phyloP scores from a whole-genome alignment of 1,284 basidiomycete species.

The Exsudoporus floridanus region DNA sequence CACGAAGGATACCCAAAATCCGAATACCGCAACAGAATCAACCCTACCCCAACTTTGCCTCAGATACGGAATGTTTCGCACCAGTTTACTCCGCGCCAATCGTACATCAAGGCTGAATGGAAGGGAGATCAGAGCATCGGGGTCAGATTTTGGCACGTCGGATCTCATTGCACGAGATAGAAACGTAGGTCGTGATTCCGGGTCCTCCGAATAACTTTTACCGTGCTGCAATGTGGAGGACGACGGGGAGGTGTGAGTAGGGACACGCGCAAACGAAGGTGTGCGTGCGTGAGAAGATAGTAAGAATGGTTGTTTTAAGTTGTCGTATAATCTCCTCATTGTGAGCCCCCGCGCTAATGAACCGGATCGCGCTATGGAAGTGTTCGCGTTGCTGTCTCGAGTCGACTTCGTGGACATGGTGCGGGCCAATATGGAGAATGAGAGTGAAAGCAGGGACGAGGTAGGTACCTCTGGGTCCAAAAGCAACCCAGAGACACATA shows the following conservation, averaged over 20 bases:
- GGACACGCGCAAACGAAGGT: constrained; percentile 5
- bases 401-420: constrained; percentile 19
- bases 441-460: constrained; percentile 51
- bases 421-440: constrained; percentile 39
- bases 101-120: constrained; percentile 68
- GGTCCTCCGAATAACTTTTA: neutral
- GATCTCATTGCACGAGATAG: constrained; percentile 50
- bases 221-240: neutral
- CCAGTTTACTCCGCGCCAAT: constrained; percentile 52
- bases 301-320: constrained; percentile 37
- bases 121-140: constrained; percentile 47
- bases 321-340: constrained; percentile 32
- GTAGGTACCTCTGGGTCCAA: constrained; percentile 81
- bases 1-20: constrained; percentile 81
- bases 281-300: constrained; percentile 20
- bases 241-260: neutral
- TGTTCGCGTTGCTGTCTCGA: neutral
- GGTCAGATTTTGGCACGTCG: constrained; percentile 36
- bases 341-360: constrained; percentile 33
- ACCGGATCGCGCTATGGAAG: constrained; percentile 16
- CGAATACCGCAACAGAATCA: constrained; percentile 81
- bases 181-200: constrained; percentile 44
- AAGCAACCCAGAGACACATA: constrained; percentile 88
- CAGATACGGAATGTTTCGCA: constrained; percentile 77
- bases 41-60: constrained; percentile 94